These are phyloP conservation scores for Escallonia herrerae DNA, from an alignment of 129 eudicot species.

Conservation along the genomic window DNA sequence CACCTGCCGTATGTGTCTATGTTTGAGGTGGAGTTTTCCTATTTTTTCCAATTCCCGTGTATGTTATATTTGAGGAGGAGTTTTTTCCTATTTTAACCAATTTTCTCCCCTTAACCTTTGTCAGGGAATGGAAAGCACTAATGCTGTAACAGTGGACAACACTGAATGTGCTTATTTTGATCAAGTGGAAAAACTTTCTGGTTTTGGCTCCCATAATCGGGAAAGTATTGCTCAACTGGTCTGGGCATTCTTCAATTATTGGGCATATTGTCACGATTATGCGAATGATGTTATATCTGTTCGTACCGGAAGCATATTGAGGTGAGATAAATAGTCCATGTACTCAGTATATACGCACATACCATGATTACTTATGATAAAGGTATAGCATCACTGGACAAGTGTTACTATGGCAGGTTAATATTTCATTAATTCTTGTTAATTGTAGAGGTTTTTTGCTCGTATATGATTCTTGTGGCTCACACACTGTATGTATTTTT, in stretches of 20 bases:
- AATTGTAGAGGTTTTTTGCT: too few species aligned
- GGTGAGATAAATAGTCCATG: constrained; percentile 38
- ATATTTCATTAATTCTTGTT: too few species aligned
- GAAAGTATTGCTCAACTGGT: constrained; percentile 73
- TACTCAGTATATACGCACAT: not conserved
- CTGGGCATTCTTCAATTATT: constrained; percentile 86
- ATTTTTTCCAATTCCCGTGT: too few species aligned
- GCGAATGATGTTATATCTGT: constrained; percentile 76
- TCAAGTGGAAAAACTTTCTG: constrained; percentile 67
- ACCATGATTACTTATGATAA: too few species aligned
- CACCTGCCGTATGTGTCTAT: not conserved
- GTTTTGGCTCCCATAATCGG: constrained; percentile 62
- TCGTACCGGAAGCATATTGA: constrained; percentile 65
- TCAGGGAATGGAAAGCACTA: constrained; percentile 75
- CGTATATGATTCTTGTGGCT: too few species aligned
- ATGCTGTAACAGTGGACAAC: constrained; percentile 56
- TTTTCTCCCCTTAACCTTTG: not conserved
- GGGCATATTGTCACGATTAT: constrained; percentile 94
- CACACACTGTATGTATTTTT: too few species aligned
- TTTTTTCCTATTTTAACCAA: too few species aligned
- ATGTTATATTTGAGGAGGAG: not conserved
- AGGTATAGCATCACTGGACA: too few species aligned
- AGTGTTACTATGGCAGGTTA: too few species aligned
- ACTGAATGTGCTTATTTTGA: constrained; percentile 72
- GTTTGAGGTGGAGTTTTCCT: not conserved